Conservation (phyloP, 1,284 basidiomycete species). For the Rhodotorula sp. region DNA sequence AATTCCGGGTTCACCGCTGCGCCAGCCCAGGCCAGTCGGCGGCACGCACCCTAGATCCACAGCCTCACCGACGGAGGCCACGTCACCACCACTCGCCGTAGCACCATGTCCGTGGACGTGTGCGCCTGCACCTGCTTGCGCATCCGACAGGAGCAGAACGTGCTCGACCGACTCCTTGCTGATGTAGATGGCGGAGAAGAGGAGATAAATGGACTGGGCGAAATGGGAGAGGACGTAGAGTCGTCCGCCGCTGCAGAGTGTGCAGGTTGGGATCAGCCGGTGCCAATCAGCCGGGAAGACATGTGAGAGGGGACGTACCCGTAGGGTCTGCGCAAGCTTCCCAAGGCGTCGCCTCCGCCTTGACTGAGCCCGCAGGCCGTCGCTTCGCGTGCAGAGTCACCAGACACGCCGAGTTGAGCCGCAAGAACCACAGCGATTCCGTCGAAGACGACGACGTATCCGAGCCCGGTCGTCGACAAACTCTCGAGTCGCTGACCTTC, state of each 20-base stretch:
- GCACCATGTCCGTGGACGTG: slow-evolving; percentile 43
- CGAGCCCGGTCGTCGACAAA: slow-evolving; percentile 80
- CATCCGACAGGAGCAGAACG: slow-evolving; percentile 57
- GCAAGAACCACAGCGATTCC: slow-evolving; percentile 59
- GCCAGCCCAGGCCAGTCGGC: slow-evolving; percentile 39
- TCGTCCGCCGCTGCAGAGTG: slow-evolving; percentile 62
- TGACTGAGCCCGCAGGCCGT: slow-evolving; percentile 23
- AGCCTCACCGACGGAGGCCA: background rate
- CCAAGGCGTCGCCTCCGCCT: background rate
- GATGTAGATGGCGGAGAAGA: slow-evolving; percentile 87
- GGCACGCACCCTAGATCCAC: background rate
- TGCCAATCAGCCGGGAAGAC: background rate
- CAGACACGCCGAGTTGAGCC: slow-evolving; percentile 25
- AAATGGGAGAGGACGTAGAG: slow-evolving; percentile 78
- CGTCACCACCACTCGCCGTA: slow-evolving; percentile 41
- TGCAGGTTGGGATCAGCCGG: too few relatives aligned
- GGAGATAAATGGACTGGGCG: slow-evolving; percentile 81
- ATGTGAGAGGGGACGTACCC: slow-evolving; percentile 58
- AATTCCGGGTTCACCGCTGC: background rate
- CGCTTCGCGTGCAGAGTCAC: slow-evolving; percentile 9
- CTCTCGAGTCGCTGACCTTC: slow-evolving; percentile 87
- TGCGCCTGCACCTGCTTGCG: slow-evolving; percentile 25
- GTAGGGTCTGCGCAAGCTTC: slow-evolving; percentile 58
- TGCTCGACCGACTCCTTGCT: slow-evolving; percentile 91
- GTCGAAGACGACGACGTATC: slow-evolving; percentile 96